Base-by-base conservation (phyloP, 805 yeast species). In the Metschnikowia kunwiensis region DNA sequence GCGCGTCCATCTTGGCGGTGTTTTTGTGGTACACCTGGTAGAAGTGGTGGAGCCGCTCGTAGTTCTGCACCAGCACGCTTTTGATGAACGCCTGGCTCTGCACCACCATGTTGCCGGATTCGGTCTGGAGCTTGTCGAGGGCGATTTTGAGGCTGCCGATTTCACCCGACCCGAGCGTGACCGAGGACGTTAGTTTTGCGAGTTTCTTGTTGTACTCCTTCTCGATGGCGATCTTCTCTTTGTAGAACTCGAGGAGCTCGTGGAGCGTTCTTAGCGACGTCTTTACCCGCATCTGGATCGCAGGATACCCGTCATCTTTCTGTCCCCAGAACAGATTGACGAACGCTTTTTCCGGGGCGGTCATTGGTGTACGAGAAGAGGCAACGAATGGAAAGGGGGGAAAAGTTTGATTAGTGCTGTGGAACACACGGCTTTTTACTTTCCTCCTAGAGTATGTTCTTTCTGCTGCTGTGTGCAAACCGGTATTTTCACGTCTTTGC, bases 131-230 rank as follows among this genome's bases (percentile, higher is more conserved):
- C 16, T 68, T 64, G 30, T 82, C 86, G 7, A 86, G 64, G 7
- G 86, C 72, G 7, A 69, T 64, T 47, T 71, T 76, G 40, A 82
- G 57, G 0, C 78, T 60, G 0, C 89, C 91, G 0, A 74, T 66
- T 46, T 79, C 86, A 38, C 64, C 67, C 3, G 74, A 53, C 1
- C 88, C 89, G 4, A 78, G 57, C 1, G 63, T 39, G 1, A 47
- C 50, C 47, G 68, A 72, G 32, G 63, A 59, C 14, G 84, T 62
- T 15, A 86, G 60, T 11, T 71, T 65, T 28, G 62, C 63, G 46
- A 87, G 56, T 40, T 69, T 71, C 37, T 75, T 72, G 24, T 80
- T 62, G 51, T 84, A 85, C 17, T 87, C 95, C 42, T 78, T 82
- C 50, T 86, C 96, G 25, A 87, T 72, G 11, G 74, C 64, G 1